Base-by-base conservation (phyloP, 1,139 yeast species). In the Blastobotrys buckinghamii region DNA sequence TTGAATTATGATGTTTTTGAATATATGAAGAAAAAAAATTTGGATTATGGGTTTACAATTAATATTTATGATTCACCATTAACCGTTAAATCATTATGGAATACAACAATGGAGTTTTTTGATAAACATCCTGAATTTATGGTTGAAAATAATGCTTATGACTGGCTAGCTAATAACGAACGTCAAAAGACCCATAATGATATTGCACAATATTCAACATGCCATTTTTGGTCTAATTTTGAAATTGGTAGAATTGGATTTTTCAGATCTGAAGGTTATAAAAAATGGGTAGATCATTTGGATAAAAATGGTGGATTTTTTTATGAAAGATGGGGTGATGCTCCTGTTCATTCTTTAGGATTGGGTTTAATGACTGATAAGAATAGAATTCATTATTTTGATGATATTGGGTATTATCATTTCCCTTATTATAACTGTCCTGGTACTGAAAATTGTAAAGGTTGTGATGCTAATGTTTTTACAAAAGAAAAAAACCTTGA, bases 281-380 rank as follows among this genome's bases (percentile, higher is more conserved):
- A 71, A 38, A 69, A 71, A 17, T 87, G 86, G 81, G 78, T 82
- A 55, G 72, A 82, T 44, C 68, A 74, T 60, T 69, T 87, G 38
- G 95, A 87, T 54, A 56, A 72, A 4, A 67, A 81, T 0, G 95
- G 95, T 13, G 89, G 89, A 3, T 86, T 86, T 60, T 87, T 84
- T 62, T 86, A 86, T 59, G 95, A 87, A 64, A 68, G 95, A 50
- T 86, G 95, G 95, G 96, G 96, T 1, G 96, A 86, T 66, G 95
- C 95, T 0, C 95, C 95, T 0, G 90, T 87, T 1, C 95, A 84
- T 63, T 78, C 89, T 1, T 64, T 86, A 41, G 95, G 90, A 0
- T 68, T 87, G 22, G 84, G 82, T 0, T 66, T 88, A 44, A 86
- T 89, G 67, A 85, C 85, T 17, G 88, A 84, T 57, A 81, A 77